These are phyloP conservation scores for Penicillium turbatum DNA, from an alignment of 495 filamentous ascomycete species.

Conservation along the genomic window DNA sequence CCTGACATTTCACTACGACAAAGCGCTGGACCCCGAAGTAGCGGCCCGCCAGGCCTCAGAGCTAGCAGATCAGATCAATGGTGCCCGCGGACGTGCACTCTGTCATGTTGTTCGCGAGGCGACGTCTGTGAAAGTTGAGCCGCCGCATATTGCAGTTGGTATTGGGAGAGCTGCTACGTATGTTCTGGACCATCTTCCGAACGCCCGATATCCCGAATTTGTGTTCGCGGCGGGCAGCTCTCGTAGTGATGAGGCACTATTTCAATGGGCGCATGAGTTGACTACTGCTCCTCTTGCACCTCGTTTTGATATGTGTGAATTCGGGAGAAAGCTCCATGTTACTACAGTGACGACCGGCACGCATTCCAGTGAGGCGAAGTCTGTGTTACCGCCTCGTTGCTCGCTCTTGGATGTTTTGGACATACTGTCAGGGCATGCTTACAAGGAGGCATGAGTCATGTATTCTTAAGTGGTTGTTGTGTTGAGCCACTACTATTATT, in stretches of 20 bases:
- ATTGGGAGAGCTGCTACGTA: constrained; percentile 53
- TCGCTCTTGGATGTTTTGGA: constrained; percentile 13
- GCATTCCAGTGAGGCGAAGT: constrained; percentile 28
- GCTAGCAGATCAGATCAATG: constrained; percentile 82
- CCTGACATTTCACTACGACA: constrained; percentile 72
- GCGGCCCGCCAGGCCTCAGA: constrained; percentile 73
- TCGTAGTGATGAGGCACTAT: constrained; percentile 77
- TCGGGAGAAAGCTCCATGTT: constrained; percentile 33
- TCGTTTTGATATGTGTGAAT: constrained; percentile 29
- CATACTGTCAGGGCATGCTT: background rate
- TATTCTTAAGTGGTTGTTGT: no score
- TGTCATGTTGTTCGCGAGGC: constrained; percentile 73
- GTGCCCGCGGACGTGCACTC: constrained; percentile 68
- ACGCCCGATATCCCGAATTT: constrained; percentile 53
- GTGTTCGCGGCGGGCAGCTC: constrained; percentile 77
- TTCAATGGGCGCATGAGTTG: constrained; percentile 78
- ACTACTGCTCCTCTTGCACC: constrained; percentile 15
- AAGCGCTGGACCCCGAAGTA: constrained; percentile 61
- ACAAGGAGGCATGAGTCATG: background rate
- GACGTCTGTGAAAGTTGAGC: constrained; percentile 69
- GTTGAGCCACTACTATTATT: background rate
- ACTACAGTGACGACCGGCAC: constrained; percentile 70
- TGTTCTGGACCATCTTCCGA: constrained; percentile 48
- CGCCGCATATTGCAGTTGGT: constrained; percentile 68
- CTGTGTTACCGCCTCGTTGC: constrained; percentile 18